Evolutionary conservation across 257 asterid species (phyloP).

Genomic region (Gardenia jasminoides): DNA sequence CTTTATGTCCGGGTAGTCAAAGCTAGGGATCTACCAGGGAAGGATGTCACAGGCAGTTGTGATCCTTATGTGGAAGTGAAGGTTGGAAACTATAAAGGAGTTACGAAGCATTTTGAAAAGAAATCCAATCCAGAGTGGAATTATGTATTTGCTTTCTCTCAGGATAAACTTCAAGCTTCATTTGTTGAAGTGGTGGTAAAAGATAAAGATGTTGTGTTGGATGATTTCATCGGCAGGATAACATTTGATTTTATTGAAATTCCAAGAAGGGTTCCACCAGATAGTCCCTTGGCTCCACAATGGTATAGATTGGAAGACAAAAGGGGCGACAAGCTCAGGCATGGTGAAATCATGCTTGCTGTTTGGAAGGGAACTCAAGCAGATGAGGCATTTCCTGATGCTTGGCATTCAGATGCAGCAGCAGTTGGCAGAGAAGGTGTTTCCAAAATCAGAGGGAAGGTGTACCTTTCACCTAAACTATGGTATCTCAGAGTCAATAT

Average conservation of each 20-base stretch:
- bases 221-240: constrained; percentile 58
- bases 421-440: constrained; percentile 52
- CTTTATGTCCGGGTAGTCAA: constrained; percentile 75
- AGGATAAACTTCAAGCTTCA: constrained; percentile 74
- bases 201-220: constrained; percentile 64
- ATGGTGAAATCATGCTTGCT: constrained; percentile 84
- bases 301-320: constrained; percentile 72
- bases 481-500: constrained; percentile 82
- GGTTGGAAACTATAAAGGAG: constrained; percentile 78
- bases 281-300: constrained; percentile 80
- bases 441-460: constrained; percentile 70
- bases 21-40: constrained; percentile 56
- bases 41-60: constrained; percentile 60
- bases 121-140: constrained; percentile 72
- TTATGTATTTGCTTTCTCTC: constrained; percentile 68
- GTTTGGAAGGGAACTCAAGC: constrained; percentile 90
- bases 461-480: constrained; percentile 72
- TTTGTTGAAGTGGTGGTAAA: constrained; percentile 60
- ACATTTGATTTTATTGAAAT: constrained; percentile 53
- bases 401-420: constrained; percentile 93
- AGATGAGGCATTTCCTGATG: constrained; percentile 77
- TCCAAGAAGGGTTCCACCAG: constrained; percentile 72
- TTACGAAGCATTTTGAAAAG: constrained; percentile 72
- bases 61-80: constrained; percentile 78
- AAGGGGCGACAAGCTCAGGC: constrained; percentile 49